Percentiles rank a stretch among this genome's conserved stretches.
Conservation (phyloP, 345 rosid species). For the Cardamine resedifolia region DNA sequence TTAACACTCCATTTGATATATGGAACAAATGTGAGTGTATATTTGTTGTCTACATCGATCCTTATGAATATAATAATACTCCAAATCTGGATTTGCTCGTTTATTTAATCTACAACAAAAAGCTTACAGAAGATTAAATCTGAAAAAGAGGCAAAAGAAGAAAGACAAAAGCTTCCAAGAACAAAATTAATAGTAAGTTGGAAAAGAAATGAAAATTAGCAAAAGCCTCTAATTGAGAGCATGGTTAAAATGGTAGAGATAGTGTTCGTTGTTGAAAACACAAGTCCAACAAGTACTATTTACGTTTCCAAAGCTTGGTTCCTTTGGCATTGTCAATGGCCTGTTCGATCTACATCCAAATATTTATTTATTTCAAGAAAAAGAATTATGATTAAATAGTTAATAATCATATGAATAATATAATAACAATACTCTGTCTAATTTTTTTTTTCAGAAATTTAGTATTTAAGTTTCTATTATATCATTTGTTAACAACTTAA, state of each 20-base stretch:
- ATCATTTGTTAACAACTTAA: neutral
- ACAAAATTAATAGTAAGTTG: neutral
- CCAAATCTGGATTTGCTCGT: neutral
- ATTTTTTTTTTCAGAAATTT: neutral
- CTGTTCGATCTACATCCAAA: conserved; percentile 60
- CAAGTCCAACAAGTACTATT: conserved; percentile 65
- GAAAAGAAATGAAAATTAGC: neutral
- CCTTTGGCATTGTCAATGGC: conserved; percentile 70
- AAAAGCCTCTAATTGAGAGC: conserved; percentile 30
- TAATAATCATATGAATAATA: neutral
- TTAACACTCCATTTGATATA: neutral
- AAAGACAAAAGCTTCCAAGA: neutral
- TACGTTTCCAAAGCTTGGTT: conserved; percentile 57
- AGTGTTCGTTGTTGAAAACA: conserved; percentile 43
- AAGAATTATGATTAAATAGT: neutral
- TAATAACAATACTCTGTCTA: neutral
- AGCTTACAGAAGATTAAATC: neutral
- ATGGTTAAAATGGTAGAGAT: conserved; percentile 46
- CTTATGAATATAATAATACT: neutral
- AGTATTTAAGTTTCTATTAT: neutral
- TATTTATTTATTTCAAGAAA: neutral
- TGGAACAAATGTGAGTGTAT: neutral
- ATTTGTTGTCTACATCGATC: neutral
- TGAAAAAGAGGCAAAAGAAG: neutral
- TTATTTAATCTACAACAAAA: conserved; percentile 11